Evolutionary conservation across 179 eudicot species (phyloP).

Genomic region (Drosera spatulata): DNA sequence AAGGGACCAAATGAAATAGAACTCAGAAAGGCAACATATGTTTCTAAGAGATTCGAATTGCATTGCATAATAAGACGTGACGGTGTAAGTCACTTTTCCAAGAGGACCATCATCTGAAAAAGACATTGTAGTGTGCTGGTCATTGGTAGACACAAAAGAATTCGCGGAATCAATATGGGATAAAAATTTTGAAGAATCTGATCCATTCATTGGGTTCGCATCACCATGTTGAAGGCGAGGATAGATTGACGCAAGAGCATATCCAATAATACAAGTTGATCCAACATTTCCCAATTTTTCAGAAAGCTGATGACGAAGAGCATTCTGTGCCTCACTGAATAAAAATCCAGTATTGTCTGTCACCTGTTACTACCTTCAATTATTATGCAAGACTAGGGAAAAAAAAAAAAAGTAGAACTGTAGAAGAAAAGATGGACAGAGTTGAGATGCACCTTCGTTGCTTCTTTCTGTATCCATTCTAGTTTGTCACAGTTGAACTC

Average conservation of each 20-base stretch:
- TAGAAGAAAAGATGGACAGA: conserved; percentile 1
- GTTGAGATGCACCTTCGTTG: conserved; percentile 21
- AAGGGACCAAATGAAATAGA: conserved; percentile 73
- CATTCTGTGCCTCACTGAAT: conserved; percentile 33
- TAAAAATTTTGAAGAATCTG: conserved; percentile 35
- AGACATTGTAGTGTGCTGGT: conserved; percentile 54
- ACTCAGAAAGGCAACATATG: conserved; percentile 61
- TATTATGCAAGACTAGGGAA: neutral
- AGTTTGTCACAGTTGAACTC: conserved; percentile 26
- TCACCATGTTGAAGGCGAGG: conserved; percentile 43
- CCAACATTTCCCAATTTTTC: conserved; percentile 21
- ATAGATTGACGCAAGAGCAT: conserved; percentile 65
- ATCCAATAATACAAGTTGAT: conserved; percentile 61
- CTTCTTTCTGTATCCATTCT: conserved; percentile 38
- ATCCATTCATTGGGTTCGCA: conserved; percentile 31
- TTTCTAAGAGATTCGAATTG: conserved; percentile 75
- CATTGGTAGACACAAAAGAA: conserved; percentile 35
- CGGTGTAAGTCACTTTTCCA: conserved; percentile 66
- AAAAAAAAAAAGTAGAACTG: neutral
- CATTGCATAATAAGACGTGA: conserved; percentile 78
- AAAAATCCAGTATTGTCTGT: conserved; percentile 23
- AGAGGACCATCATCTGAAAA: conserved; percentile 67
- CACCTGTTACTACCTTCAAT: conserved; percentile 24
- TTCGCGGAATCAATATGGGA: conserved; percentile 27
- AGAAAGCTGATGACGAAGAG: conserved; percentile 21